Evolutionary conservation across 805 yeast species (phyloP).

Genomic region (Danielia reshetovae): DNA sequence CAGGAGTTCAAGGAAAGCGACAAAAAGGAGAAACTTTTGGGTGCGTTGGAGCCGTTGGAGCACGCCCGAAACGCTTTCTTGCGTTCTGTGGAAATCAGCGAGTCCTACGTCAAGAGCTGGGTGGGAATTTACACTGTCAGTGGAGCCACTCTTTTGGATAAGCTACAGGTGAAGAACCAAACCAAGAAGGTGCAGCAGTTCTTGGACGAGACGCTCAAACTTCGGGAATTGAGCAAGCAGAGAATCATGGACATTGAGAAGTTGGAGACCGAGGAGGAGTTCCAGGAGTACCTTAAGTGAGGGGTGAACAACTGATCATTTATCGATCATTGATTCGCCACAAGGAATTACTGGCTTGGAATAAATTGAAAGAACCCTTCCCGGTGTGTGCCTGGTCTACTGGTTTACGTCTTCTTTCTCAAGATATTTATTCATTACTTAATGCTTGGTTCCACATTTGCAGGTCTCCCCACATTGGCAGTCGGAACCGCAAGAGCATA

Average conservation of each 20-base stretch:
- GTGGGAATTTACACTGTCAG: slow-evolving; percentile 49
- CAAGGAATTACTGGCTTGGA: slow-evolving; percentile 4
- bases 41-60: slow-evolving; percentile 19
- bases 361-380: no score
- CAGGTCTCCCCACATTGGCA: slow-evolving; percentile 7
- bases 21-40: slow-evolving; percentile 29
- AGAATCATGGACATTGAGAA: slow-evolving; percentile 19
- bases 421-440: background rate
- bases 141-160: slow-evolving; percentile 9
- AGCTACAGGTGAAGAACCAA: slow-evolving; percentile 13
- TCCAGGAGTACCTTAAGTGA: slow-evolving; percentile 6
- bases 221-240: slow-evolving; percentile 16
- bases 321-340: slow-evolving; percentile 1
- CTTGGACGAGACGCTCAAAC: slow-evolving; percentile 20
- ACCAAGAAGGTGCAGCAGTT: slow-evolving; percentile 20
- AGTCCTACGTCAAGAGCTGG: slow-evolving; percentile 70
- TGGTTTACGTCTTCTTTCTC: no score
- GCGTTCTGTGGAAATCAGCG: slow-evolving; percentile 75
- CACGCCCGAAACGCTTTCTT: slow-evolving; percentile 48
- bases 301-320: background rate
- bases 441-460: slow-evolving; percentile 10
- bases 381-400: no score
- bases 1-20: slow-evolving; percentile 16
- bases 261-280: slow-evolving; percentile 10
- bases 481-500: slow-evolving; percentile 8